Conservation (phyloP, 1,139 yeast species). For the Debaryomyces fabryi region DNA sequence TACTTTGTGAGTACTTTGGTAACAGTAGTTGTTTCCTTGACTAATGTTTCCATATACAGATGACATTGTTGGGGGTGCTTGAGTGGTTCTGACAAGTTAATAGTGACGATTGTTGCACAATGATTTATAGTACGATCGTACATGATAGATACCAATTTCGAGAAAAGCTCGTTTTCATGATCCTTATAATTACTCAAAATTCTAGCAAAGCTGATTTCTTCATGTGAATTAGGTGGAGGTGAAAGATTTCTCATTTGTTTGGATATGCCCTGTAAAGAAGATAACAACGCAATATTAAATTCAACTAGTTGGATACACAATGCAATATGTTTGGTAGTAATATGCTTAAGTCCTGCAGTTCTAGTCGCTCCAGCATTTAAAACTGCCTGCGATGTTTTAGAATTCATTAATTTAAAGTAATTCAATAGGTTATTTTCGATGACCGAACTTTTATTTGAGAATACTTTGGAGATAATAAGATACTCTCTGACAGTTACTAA, state of each 20-base stretch:
- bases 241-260: constrained; percentile 9
- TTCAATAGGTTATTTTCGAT: constrained; percentile 52
- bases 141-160: constrained; percentile 71
- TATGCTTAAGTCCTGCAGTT: constrained; percentile 74
- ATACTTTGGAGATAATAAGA: constrained; percentile 48
- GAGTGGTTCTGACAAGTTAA: constrained; percentile 54
- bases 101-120: constrained; percentile 45
- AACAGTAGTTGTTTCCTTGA: constrained; percentile 67
- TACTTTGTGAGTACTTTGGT: constrained; percentile 62
- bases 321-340: constrained; percentile 74
- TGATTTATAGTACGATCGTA: constrained; percentile 60
- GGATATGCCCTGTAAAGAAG: constrained; percentile 22
- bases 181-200: constrained; percentile 48
- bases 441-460: constrained; percentile 41
- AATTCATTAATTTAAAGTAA: constrained; percentile 54
- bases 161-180: constrained; percentile 68
- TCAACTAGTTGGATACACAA: constrained; percentile 63
- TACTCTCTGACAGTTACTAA: constrained; percentile 50
- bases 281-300: constrained; percentile 36
- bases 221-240: constrained; percentile 19
- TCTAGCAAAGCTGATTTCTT: constrained; percentile 40
- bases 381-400: constrained; percentile 62
- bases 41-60: constrained; percentile 66
- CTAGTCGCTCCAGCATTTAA: constrained; percentile 78
- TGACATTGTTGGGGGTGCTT: constrained; percentile 51